Base-by-base conservation (phyloP, 306 rosid genomes). In the Aeschynomene evenia region DNA sequence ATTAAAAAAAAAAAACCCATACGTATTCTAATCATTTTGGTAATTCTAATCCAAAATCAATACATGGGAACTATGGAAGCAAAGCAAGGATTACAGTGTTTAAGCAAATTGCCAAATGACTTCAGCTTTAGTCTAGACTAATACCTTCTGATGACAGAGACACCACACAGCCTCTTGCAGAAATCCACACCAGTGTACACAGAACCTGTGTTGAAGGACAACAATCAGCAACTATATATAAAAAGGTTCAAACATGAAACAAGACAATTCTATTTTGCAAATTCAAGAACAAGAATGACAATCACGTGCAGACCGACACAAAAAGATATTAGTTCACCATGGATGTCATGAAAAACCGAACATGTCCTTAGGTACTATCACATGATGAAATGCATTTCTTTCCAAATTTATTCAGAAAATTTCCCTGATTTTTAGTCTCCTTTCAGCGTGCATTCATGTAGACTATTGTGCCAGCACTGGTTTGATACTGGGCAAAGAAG, bases 181-280 rank as follows among this genome's bases (percentile, higher is more conserved):
- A 95, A 95, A 73, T 95, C 99, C 39, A 95, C 99, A 63, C 99
- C 99, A 36, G 90, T 91, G 73, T 95, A 95, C 36, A 95, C 97
- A 36, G 97, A 89, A 50, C 86, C 99, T 95, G 99, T 80, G 61
- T 54, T 58, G 59, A 42, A 45, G 68, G 65, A 74, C 39, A 64
- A 13, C 68, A 31, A 74, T 54, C 76, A 54, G 57, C 16, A 4
- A 19, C 65, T 65, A 36, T 26, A n/a, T 61, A 26, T 50, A 21
- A 52, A 20, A 67, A 18, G 55, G 42, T 48, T 40, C 48, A 29
- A 39, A 60, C 29, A 28, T 37, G 23, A 36, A 14, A 56, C 52
- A 59, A 68, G 26, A 23, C 15, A 58, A 78, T 46, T 45, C 6
- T 33, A 15, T 16, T 48, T 13, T 5, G 18, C 37, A 11, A 68